Conservation (phyloP, 306 rosid species). For the Quercus berberidifolia region DNA sequence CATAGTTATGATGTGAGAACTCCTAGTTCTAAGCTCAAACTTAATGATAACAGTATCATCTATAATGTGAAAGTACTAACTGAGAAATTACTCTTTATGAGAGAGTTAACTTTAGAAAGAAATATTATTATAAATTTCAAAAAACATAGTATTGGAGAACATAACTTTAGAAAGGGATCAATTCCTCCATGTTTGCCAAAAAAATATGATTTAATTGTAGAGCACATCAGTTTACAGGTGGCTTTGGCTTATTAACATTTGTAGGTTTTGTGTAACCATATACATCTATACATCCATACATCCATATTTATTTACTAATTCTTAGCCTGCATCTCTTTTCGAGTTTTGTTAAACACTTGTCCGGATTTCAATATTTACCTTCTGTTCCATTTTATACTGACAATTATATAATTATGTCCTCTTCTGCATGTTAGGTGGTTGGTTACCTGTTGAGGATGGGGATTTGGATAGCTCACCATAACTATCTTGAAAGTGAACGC, state of each 20-base stretch:
- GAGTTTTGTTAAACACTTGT: not conserved
- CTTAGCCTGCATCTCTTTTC: too few species aligned
- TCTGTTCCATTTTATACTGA: constrained; percentile 10
- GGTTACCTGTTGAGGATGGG: constrained; percentile 88
- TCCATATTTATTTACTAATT: too few species aligned
- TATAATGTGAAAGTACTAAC: not conserved
- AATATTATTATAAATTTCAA: not conserved
- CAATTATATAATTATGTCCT: constrained; percentile 10
- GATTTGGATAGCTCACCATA: constrained; percentile 89
- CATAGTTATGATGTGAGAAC: not conserved
- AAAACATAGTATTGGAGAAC: not conserved
- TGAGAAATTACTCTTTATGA: not conserved
- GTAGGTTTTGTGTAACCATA: too few species aligned
- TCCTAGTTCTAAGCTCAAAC: not conserved
- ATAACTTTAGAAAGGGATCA: not conserved
- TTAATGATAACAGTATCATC: not conserved
- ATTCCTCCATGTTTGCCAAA: not conserved
- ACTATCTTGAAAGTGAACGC: constrained; percentile 57
- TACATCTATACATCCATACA: too few species aligned
- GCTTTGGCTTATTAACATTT: not conserved
- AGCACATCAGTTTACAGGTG: not conserved
- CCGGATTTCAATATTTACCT: not conserved
- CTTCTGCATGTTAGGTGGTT: constrained; percentile 68
- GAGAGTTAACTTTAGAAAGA: not conserved
- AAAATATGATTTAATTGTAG: not conserved